phyloP scores from a whole-genome alignment of 768 basidiomycete genomes.

The Peribolospora kevripleyi region DNA sequence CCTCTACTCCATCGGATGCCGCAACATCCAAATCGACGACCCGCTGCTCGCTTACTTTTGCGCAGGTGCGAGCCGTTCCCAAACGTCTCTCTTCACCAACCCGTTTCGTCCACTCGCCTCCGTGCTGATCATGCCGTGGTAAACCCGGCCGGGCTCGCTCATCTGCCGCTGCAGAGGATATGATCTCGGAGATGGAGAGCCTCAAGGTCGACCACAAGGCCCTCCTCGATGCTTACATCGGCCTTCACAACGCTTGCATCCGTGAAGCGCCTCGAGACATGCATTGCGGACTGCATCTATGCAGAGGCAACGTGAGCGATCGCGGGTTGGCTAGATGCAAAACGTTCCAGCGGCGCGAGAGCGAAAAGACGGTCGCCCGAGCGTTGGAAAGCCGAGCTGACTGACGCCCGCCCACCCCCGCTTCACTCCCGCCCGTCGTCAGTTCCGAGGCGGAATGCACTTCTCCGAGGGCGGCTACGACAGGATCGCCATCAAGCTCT shows the following conservation, averaged over 20 bases:
- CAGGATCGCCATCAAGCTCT: slow-evolving; percentile 16
- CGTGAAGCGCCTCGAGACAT: slow-evolving; percentile 12
- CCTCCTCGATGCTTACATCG: slow-evolving; percentile 39
- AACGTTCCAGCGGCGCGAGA: no score
- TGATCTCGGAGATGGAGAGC: slow-evolving; percentile 33
- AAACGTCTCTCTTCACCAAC: no score
- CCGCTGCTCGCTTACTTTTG: slow-evolving; percentile 33
- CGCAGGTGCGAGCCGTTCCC: not conserved
- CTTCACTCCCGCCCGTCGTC: not conserved
- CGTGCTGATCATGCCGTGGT: no score
- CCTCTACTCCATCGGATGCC: slow-evolving; percentile 15
- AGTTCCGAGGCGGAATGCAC: not conserved
- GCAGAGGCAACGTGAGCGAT: slow-evolving; percentile 11
- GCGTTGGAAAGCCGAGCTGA: no score
- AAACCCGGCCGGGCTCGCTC: no score
- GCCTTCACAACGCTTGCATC: slow-evolving; percentile 27
- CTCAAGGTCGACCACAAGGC: slow-evolving; percentile 28
- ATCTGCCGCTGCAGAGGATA: slow-evolving; percentile 28
- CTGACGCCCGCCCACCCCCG: no score
- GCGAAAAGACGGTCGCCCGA: no score
- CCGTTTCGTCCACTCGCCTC: no score
- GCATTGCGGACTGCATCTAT: slow-evolving; percentile 15
- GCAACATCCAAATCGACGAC: slow-evolving; percentile 28
- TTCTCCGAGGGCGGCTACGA: slow-evolving; percentile 16
- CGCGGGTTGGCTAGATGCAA: no score